Percentiles rank a stretch among this genome's conserved stretches.
Evolutionary conservation across 2,329 filamentous ascomycete genomes (phyloP).

Genomic region (Neopestalotiopsis sp.): DNA sequence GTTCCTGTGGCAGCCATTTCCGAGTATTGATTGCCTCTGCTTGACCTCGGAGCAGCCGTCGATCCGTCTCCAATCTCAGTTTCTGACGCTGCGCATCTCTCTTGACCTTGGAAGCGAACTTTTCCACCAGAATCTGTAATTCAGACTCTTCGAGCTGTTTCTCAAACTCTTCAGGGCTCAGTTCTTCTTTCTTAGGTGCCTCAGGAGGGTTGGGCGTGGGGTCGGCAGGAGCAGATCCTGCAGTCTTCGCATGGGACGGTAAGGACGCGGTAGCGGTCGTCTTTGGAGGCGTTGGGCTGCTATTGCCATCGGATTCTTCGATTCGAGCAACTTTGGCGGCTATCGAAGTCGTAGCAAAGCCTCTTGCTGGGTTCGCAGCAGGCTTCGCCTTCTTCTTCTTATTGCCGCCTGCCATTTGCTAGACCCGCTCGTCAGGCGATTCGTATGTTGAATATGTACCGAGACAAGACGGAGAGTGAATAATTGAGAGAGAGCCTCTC

Average conservation of each 20-base stretch:
- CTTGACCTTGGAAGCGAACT: constrained; percentile 77
- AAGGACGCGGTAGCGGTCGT: constrained; percentile 37
- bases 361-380: constrained; percentile 83
- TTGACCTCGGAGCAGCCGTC: constrained; percentile 79
- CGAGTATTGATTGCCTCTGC: constrained; percentile 73
- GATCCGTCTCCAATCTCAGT: constrained; percentile 81
- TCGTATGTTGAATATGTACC: neutral
- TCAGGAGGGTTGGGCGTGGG: constrained; percentile 21
- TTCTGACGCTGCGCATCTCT: constrained; percentile 80
- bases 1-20: constrained; percentile 81
- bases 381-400: constrained; percentile 93
- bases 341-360: constrained; percentile 91
- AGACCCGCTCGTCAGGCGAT: neutral
- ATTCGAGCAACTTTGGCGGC: constrained; percentile 70
- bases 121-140: constrained; percentile 85
- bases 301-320: constrained; percentile 39
- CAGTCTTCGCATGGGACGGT: constrained; percentile 24
- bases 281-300: constrained; percentile 27
- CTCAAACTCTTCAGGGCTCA: constrained; percentile 89
- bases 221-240: constrained; percentile 30
- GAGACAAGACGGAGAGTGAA: neutral
- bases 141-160: constrained; percentile 88
- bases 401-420: constrained; percentile 55
- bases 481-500: neutral
- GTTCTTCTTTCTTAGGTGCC: constrained; percentile 44